Percentiles rank a stretch among this genome's conserved stretches.
Conservation (phyloP, 2,329 filamentous ascomycete genomes). For the Pseudocercospora macadamiae region DNA sequence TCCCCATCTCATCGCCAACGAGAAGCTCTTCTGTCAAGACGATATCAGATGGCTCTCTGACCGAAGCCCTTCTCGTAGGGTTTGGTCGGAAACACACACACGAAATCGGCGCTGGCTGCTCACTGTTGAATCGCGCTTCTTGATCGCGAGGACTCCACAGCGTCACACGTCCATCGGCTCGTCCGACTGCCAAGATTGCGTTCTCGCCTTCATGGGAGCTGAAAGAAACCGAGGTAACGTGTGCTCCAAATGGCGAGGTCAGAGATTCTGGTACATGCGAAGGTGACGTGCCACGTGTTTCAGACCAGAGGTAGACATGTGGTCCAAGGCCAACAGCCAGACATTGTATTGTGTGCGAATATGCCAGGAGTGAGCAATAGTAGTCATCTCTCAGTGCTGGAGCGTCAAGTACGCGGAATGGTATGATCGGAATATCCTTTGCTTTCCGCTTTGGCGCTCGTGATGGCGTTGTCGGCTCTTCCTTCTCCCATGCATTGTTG, state of each 20-base stretch:
- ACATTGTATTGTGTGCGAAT: slow-evolving; percentile 72
- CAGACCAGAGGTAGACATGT: slow-evolving; percentile 86
- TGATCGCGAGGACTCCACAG: slow-evolving; percentile 77
- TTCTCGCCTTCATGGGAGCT: slow-evolving; percentile 76
- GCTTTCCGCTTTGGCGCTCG: slow-evolving; percentile 18
- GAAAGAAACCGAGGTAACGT: slow-evolving; percentile 85
- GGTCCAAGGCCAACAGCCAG: slow-evolving; percentile 82
- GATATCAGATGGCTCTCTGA: slow-evolving; percentile 51
- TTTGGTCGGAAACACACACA: slow-evolving; percentile 81
- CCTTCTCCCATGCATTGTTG: slow-evolving; percentile 29
- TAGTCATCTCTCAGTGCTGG: slow-evolving; percentile 90
- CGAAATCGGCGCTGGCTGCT: slow-evolving; percentile 72
- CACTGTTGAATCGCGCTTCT: slow-evolving; percentile 72
- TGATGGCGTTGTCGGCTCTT: slow-evolving; percentile 14
- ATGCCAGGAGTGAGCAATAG: slow-evolving; percentile 90
- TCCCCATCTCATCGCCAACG: slow-evolving; percentile 80
- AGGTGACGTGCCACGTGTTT: slow-evolving; percentile 57
- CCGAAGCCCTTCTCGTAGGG: slow-evolving; percentile 53
- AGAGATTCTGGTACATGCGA: slow-evolving; percentile 52
- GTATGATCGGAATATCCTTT: slow-evolving; percentile 36
- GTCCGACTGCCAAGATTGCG: slow-evolving; percentile 81
- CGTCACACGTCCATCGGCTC: slow-evolving; percentile 74
- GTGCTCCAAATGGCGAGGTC: slow-evolving; percentile 54
- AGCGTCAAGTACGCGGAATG: slow-evolving; percentile 72
- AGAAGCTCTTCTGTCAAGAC: slow-evolving; percentile 80